These are phyloP conservation scores for Mucor racemosus DNA, from an alignment of 371 early-diverging fungal species.

Conservation along the genomic window DNA sequence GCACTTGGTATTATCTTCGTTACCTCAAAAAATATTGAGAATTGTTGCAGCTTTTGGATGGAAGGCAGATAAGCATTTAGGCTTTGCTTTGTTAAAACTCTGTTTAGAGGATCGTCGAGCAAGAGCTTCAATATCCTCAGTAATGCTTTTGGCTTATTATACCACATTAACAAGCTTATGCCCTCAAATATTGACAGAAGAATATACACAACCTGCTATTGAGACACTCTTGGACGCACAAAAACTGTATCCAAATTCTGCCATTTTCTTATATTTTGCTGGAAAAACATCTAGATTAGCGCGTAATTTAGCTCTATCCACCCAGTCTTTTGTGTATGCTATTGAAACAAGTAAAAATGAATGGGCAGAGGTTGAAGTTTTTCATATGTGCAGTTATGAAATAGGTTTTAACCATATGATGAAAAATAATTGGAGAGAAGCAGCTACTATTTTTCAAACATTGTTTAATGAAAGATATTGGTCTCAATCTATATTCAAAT, in stretches of 20 bases:
- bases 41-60: constrained; percentile 59
- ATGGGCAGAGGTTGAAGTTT: constrained; percentile 43
- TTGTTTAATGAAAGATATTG: constrained; percentile 46
- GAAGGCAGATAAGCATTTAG: constrained; percentile 62
- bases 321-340: constrained; percentile 47
- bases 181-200: constrained; percentile 41
- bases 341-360: constrained; percentile 44
- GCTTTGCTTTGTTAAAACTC: constrained; percentile 58
- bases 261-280: constrained; percentile 63
- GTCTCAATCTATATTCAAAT: constrained; percentile 53
- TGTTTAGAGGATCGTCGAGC: constrained; percentile 53
- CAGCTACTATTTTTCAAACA: constrained; percentile 40
- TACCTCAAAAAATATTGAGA: constrained; percentile 60
- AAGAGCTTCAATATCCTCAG: constrained; percentile 60
- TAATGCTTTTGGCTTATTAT: constrained; percentile 55
- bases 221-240: constrained; percentile 58
- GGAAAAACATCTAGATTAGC: constrained; percentile 56
- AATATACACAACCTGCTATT: constrained; percentile 52
- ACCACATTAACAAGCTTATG: constrained; percentile 36
- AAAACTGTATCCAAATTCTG: constrained; percentile 52
- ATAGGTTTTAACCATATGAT: constrained; percentile 58
- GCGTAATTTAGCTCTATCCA: constrained; percentile 35
- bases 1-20: constrained; percentile 59
- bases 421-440: constrained; percentile 54
- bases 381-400: constrained; percentile 56